Conservation (phyloP, 2,329 filamentous ascomycete genomes). For the Byssothecium circinans region DNA sequence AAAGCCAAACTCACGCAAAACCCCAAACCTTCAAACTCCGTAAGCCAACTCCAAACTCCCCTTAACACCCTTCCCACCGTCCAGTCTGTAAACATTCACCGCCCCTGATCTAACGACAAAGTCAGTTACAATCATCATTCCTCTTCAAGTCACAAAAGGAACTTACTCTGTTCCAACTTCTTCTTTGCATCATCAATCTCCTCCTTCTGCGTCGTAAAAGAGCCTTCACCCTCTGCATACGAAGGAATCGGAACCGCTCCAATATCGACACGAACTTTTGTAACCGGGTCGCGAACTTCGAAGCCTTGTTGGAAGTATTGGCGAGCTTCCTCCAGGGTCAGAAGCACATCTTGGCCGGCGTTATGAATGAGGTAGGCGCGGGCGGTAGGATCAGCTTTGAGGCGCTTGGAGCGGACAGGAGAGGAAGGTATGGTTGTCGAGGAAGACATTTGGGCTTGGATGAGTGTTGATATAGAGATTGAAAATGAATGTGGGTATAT, state of each 20-base stretch:
- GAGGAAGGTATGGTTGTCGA: neutral
- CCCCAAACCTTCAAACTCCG: too few relatives aligned
- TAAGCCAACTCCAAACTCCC: too few relatives aligned
- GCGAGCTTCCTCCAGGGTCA: slow-evolving; percentile 5
- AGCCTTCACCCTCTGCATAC: slow-evolving; percentile 2
- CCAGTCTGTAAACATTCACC: too few relatives aligned
- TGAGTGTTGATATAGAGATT: too few relatives aligned
- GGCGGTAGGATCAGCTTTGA: slow-evolving; percentile 1
- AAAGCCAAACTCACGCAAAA: too few relatives aligned
- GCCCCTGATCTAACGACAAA: neutral
- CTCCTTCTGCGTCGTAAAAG: slow-evolving; percentile 5
- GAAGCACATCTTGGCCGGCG: slow-evolving; percentile 6
- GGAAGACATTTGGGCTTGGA: slow-evolving; percentile 2
- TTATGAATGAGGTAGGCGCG: slow-evolving; percentile 1
- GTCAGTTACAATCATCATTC: neutral
- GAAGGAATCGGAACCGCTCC: neutral
- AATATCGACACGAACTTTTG: slow-evolving; percentile 1
- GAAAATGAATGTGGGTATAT: too few relatives aligned
- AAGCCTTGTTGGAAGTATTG: slow-evolving; percentile 6
- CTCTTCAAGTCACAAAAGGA: neutral
- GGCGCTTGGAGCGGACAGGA: slow-evolving; percentile 3
- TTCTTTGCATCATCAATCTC: neutral
- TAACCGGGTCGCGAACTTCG: neutral
- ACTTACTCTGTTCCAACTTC: neutral
- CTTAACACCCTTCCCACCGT: too few relatives aligned